phyloP scores from a whole-genome alignment of 208 protist genomes.

The Trypanosoma grayi region DNA sequence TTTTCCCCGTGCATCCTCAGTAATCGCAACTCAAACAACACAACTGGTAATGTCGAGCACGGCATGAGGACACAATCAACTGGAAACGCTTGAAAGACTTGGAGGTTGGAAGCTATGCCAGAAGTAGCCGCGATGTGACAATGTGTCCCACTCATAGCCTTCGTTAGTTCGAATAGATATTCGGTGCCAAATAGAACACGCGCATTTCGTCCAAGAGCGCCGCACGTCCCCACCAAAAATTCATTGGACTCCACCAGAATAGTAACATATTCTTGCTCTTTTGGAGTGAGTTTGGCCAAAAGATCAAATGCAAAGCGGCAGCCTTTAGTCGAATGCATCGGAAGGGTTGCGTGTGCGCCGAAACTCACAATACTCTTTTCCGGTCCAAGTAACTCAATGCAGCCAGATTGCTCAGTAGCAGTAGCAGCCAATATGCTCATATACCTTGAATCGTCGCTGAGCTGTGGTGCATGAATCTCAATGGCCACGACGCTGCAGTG shows the following conservation, averaged over 20 bases:
- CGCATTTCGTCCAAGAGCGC: slow-evolving; percentile 18
- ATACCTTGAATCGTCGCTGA: slow-evolving; percentile 1
- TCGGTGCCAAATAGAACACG: slow-evolving; percentile 19
- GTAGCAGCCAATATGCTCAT: slow-evolving; percentile 8
- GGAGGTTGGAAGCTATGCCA: slow-evolving; percentile 45
- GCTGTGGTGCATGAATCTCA: slow-evolving; percentile 34
- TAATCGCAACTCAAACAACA: slow-evolving; percentile 50
- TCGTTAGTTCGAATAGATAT: slow-evolving; percentile 16
- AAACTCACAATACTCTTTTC: slow-evolving; percentile 62
- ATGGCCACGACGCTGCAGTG: slow-evolving; percentile 57
- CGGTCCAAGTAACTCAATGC: slow-evolving; percentile 50
- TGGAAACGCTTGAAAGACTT: slow-evolving; percentile 38
- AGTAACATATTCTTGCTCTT: slow-evolving; percentile 37
- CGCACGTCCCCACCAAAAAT: slow-evolving; percentile 71
- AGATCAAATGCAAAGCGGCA: slow-evolving; percentile 60
- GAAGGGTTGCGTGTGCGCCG: slow-evolving; percentile 55
- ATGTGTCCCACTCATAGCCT: background rate
- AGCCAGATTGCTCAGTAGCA: slow-evolving; percentile 33
- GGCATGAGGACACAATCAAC: slow-evolving; percentile 50
- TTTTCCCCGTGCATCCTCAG: slow-evolving; percentile 16
- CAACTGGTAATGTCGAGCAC: slow-evolving; percentile 34
- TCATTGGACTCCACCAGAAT: slow-evolving; percentile 57
- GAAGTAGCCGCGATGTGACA: slow-evolving; percentile 60
- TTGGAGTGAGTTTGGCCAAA: slow-evolving; percentile 29
- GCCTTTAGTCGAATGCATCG: slow-evolving; percentile 53